A percentile compares a stretch with the other conserved stretches of the same genome.
These are phyloP conservation scores for Diphasiastrum complanatum DNA, from an alignment of 83 land plant species.

Conservation along the genomic window DNA sequence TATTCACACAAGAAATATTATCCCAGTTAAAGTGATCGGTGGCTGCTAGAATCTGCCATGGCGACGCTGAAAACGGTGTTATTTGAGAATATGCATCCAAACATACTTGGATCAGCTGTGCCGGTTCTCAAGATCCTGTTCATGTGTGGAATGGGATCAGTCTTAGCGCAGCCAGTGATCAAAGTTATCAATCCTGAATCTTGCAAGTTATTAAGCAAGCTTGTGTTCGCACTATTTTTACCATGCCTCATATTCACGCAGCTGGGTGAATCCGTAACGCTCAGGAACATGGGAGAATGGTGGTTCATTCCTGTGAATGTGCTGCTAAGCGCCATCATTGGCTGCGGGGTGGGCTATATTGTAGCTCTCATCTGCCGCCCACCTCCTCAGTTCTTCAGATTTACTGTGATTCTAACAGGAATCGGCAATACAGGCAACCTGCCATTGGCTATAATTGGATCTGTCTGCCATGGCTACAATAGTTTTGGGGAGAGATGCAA, in stretches of 20 bases:
- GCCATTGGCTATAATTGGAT: slow-evolving; percentile 35
- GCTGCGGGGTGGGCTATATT: slow-evolving; percentile 24
- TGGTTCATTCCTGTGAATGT: slow-evolving; percentile 49
- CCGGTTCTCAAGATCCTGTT: no score
- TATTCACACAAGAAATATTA: no score
- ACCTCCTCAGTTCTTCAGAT: slow-evolving; percentile 35
- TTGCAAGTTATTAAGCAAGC: no score
- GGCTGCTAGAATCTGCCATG: no score
- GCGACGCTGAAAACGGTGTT: no score
- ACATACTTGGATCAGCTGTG: no score
- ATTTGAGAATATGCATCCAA: no score
- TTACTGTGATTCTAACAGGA: slow-evolving; percentile 38
- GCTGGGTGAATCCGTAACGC: slow-evolving; percentile 33
- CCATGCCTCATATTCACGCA: slow-evolving; percentile 42
- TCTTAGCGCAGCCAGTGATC: no score
- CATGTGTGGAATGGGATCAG: no score
- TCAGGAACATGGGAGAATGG: slow-evolving; percentile 35
- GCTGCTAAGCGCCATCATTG: slow-evolving; percentile 21
- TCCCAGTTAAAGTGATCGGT: no score
- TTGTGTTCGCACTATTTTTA: slow-evolving; percentile 34
- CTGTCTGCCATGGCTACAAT: slow-evolving; percentile 29
- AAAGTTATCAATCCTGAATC: no score
- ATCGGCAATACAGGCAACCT: slow-evolving; percentile 45
- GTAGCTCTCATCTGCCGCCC: slow-evolving; percentile 37
- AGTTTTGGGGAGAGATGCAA: slow-evolving; percentile 42